Conservation (phyloP, 2,329 filamentous ascomycete genomes). For the Arthrobotrys pseudoclavata region DNA sequence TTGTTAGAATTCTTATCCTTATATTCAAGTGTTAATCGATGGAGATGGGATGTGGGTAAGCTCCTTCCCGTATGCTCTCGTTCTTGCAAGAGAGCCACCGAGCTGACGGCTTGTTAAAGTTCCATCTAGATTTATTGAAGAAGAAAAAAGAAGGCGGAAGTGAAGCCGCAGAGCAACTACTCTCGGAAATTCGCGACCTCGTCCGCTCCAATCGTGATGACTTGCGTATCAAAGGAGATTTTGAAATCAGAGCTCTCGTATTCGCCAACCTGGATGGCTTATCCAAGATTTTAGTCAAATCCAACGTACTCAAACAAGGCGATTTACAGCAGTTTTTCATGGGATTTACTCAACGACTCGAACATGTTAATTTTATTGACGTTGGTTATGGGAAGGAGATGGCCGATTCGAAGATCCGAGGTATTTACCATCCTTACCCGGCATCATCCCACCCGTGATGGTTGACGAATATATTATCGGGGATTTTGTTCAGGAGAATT, state of each 20-base stretch:
- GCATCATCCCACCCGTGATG: background rate
- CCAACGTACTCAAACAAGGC: slow-evolving; percentile 64
- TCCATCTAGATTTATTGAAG: slow-evolving; percentile 71
- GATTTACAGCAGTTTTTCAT: slow-evolving; percentile 72
- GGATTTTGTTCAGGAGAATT: slow-evolving; percentile 61
- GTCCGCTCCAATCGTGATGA: slow-evolving; percentile 50
- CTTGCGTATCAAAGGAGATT: slow-evolving; percentile 52
- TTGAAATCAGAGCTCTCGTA: slow-evolving; percentile 71
- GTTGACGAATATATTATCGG: background rate
- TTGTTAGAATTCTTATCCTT: slow-evolving; percentile 67
- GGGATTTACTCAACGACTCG: slow-evolving; percentile 74
- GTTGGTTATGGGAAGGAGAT: slow-evolving; percentile 74
- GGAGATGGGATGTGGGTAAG: slow-evolving; percentile 75
- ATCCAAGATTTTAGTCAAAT: slow-evolving; percentile 67
- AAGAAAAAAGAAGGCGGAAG: slow-evolving; percentile 69
- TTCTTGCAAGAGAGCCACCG: slow-evolving; percentile 18
- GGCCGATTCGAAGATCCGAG: slow-evolving; percentile 74
- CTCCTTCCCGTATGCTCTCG: slow-evolving; percentile 29
- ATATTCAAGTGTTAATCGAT: slow-evolving; percentile 74
- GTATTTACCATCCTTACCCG: slow-evolving; percentile 65
- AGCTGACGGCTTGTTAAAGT: slow-evolving; percentile 67
- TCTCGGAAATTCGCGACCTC: slow-evolving; percentile 60
- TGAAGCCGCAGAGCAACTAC: slow-evolving; percentile 64
- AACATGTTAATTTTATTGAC: slow-evolving; percentile 76
- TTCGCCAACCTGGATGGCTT: slow-evolving; percentile 69